A percentile compares a stretch with the other conserved stretches of the same genome.
These are phyloP conservation scores for Eucalyptus curtisii DNA, from an alignment of 345 rosid species.

Conservation along the genomic window DNA sequence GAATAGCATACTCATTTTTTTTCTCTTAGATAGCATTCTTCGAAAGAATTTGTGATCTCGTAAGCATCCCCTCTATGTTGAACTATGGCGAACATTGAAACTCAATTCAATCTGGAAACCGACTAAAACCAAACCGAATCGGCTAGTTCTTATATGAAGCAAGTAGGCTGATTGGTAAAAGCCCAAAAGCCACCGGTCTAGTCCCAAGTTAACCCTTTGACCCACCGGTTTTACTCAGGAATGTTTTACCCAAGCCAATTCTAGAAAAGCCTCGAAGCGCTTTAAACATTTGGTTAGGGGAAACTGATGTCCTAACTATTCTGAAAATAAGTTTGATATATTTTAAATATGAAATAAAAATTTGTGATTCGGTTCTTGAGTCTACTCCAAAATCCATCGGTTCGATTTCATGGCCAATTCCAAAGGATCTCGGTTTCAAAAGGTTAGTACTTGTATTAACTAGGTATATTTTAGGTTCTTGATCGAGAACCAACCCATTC, in stretches of 20 bases:
- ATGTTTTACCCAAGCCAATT: neutral
- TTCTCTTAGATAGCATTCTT: neutral
- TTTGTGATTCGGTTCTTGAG: fast-evolving
- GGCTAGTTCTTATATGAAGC: neutral
- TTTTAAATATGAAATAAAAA: neutral
- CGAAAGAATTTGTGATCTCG: neutral
- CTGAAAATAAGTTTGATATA: neutral
- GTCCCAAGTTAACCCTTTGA: neutral
- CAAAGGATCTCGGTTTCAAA: neutral
- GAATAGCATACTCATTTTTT: neutral
- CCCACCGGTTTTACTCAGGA: neutral
- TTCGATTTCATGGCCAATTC: neutral
- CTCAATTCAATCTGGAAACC: neutral
- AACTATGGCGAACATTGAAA: neutral
- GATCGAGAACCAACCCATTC: neutral
- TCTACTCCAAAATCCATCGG: neutral
- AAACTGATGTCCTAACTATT: neutral
- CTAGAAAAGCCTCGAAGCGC: neutral
- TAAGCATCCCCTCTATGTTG: neutral
- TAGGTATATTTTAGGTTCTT: neutral
- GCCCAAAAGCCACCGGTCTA: neutral
- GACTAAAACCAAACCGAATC: fast-evolving
- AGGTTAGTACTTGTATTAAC: neutral
- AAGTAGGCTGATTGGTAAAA: neutral
- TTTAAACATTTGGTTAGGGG: neutral